Percentiles rank a stretch among this genome's conserved stretches.
Evolutionary conservation across 2,329 filamentous ascomycete genomes (phyloP).

Genomic region (Dothidotthia symphoricarpi): DNA sequence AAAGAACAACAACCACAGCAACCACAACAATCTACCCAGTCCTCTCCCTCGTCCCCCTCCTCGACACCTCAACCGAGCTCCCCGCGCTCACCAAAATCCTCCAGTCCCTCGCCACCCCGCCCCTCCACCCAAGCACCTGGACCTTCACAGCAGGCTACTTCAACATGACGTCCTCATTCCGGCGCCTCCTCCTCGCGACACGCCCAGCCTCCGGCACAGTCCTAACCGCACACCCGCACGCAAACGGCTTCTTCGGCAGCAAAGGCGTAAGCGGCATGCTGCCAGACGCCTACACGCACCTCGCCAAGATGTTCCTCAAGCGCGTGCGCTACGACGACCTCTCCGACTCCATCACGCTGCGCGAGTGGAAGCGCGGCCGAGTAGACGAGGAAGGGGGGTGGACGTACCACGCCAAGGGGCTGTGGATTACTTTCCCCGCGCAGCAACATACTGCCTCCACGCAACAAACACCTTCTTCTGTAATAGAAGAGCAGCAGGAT

Average conservation of each 20-base stretch:
- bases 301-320: conserved; percentile 77
- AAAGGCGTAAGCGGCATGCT: conserved; percentile 86
- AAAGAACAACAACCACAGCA: conserved; percentile 52
- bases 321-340: conserved; percentile 55
- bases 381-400: conserved; percentile 80
- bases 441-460: no score
- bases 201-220: conserved; percentile 71
- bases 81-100: conserved; percentile 76
- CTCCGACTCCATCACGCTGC: conserved; percentile 64
- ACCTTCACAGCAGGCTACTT: conserved; percentile 98
- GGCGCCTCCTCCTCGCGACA: conserved; percentile 73
- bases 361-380: conserved; percentile 83
- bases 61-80: conserved; percentile 86
- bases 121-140: conserved; percentile 73
- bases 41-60: conserved; percentile 81
- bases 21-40: conserved; percentile 79
- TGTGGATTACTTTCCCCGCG: conserved; percentile 83
- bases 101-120: conserved; percentile 63
- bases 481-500: conserved; percentile 55
- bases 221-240: conserved; percentile 86
- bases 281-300: conserved; percentile 86
- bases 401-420: conserved; percentile 97
- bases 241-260: conserved; percentile 92
- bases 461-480: no score
- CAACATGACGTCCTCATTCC: conserved; percentile 86